Percentiles rank a stretch among this genome's conserved stretches.
These are phyloP conservation scores for Termitomyces sp. DNA, from an alignment of 1,284 basidiomycete species.

Conservation along the genomic window DNA sequence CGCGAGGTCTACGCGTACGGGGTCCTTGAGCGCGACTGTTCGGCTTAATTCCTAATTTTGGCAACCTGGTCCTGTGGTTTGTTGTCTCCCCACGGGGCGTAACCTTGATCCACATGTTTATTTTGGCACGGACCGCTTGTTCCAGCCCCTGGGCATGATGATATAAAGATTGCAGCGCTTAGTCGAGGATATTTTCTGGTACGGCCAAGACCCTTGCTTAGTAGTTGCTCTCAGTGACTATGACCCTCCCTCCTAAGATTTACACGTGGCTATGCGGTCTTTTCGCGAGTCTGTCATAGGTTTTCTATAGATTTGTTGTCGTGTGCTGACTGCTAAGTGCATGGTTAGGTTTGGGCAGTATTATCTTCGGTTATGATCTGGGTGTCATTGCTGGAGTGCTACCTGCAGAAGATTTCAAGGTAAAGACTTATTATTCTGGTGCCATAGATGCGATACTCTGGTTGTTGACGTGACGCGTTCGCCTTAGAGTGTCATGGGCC, in stretches of 20 bases:
- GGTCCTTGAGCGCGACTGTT: no score
- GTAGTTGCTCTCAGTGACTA: conserved; percentile 9
- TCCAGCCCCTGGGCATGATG: not conserved
- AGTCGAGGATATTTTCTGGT: not conserved
- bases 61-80: not conserved
- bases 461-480: not conserved
- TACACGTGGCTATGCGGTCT: conserved; percentile 63
- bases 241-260: conserved; percentile 36
- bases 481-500: conserved; percentile 30
- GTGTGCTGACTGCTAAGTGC: not conserved
- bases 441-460: not conserved
- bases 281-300: conserved; percentile 39
- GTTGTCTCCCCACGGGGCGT: not conserved
- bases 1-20: no score
- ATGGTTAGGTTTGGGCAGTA: conserved; percentile 35
- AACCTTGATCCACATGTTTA: conserved; percentile 3
- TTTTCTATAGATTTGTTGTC: conserved; percentile 14
- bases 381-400: conserved; percentile 38
- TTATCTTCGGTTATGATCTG: conserved; percentile 41
- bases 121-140: conserved; percentile 1
- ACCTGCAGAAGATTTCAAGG: conserved; percentile 29
- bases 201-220: not conserved
- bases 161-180: conserved; percentile 5
- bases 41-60: not conserved
- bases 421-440: conserved; percentile 8